Evolutionary conservation across 176 grass and related monocot genomes (phyloP).

Genomic region (Themeda triandra): DNA sequence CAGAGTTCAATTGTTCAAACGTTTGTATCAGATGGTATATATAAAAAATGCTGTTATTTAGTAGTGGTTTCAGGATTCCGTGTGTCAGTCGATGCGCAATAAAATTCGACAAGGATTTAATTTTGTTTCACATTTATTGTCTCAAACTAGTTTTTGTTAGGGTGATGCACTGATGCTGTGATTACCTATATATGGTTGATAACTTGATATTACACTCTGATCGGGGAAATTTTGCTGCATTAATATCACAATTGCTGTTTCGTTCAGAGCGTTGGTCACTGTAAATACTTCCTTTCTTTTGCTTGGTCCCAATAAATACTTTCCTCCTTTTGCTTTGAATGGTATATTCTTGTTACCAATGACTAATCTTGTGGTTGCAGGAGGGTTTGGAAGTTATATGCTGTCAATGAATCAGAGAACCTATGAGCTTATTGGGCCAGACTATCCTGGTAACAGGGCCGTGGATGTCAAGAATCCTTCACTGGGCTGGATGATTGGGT

Average conservation of each 20-base stretch:
- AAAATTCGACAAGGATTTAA: background rate
- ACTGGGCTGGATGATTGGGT: slow-evolving; percentile 87
- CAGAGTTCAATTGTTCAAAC: background rate
- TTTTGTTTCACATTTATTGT: background rate
- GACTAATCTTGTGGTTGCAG: slow-evolving; percentile 37
- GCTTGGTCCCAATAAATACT: background rate
- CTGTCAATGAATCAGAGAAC: slow-evolving; percentile 87
- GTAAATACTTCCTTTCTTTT: background rate
- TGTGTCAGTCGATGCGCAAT: background rate
- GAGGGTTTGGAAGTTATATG: slow-evolving; percentile 86
- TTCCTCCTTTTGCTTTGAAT: background rate
- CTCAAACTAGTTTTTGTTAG: background rate
- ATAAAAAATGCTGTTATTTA: background rate
- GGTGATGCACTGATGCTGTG: background rate
- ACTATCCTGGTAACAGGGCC: slow-evolving; percentile 87
- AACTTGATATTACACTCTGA: background rate
- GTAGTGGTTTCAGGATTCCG: background rate
- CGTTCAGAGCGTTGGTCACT: background rate
- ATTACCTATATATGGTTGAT: background rate
- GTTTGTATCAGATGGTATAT: background rate
- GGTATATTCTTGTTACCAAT: background rate
- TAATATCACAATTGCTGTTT: background rate
- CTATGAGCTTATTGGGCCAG: slow-evolving; percentile 80
- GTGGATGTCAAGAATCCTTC: slow-evolving; percentile 93
- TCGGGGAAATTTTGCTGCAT: background rate